Evolutionary conservation across 83 land plant genomes (phyloP).

Genomic region (Picea engelmannii): DNA sequence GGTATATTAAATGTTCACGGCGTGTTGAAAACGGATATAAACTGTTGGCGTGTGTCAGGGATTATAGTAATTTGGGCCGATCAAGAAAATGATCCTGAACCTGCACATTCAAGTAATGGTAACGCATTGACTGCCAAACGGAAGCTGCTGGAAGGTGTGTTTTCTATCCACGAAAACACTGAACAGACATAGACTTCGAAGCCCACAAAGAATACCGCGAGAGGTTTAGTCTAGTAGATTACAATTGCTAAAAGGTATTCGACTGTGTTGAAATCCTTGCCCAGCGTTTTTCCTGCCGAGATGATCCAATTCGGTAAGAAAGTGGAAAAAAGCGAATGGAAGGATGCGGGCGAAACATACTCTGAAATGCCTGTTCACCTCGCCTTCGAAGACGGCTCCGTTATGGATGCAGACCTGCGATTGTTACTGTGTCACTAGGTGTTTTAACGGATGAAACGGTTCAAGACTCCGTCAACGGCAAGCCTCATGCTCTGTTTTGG

Average conservation of each 20-base stretch:
- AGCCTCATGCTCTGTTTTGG: conserved; percentile 47
- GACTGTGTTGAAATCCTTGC: conserved; percentile 56
- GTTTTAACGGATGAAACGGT: conserved; percentile 64
- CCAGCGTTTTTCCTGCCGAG: conserved; percentile 60
- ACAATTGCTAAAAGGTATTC: conserved; percentile 78
- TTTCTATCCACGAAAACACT: no score
- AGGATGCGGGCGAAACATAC: neutral
- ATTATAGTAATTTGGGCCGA: no score
- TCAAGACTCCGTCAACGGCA: neutral
- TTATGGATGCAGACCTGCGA: conserved; percentile 71
- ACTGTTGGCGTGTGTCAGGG: no score
- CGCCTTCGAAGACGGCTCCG: conserved; percentile 59
- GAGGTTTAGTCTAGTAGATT: conserved; percentile 37
- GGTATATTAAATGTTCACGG: conserved; percentile 25
- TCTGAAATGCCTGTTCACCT: conserved; percentile 45
- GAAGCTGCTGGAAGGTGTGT: no score
- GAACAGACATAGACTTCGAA: no score
- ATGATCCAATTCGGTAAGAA: conserved; percentile 60
- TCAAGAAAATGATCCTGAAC: no score
- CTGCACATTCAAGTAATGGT: no score
- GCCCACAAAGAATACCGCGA: no score
- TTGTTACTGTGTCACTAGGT: conserved; percentile 84
- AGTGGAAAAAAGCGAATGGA: conserved; percentile 61
- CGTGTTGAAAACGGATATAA: neutral
- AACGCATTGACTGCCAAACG: no score